A percentile compares a stretch with the other conserved stretches of the same genome.
These are phyloP conservation scores for Aspergillus biplanus DNA, from an alignment of 495 filamentous ascomycete genomes.

Conservation along the genomic window DNA sequence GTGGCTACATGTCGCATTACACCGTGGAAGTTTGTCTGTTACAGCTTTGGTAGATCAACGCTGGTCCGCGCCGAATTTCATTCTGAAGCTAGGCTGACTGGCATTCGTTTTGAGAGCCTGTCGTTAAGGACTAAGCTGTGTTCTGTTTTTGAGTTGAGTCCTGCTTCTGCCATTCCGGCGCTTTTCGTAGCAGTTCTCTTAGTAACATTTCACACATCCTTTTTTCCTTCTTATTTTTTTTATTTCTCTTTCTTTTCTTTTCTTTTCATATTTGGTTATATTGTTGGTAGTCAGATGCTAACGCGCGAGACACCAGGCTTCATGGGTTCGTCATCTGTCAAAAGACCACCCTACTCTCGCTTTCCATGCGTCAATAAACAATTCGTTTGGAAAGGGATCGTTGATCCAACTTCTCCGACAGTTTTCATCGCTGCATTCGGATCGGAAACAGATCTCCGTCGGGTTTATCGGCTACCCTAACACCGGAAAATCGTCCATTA, in stretches of 20 bases:
- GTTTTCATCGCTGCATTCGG: conserved; percentile 87
- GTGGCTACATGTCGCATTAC: conserved; percentile 46
- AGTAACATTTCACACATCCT: conserved; percentile 97
- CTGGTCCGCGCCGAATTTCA: conserved; percentile 68
- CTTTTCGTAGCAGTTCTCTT: conserved; percentile 79
- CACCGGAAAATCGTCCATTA: conserved; percentile 88
- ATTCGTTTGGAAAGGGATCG: conserved; percentile 86
- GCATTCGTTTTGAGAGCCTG: conserved; percentile 78
- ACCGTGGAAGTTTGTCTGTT: conserved; percentile 88
- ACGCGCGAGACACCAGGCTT: conserved; percentile 62
- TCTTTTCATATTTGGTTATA: conserved; percentile 11
- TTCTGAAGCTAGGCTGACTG: conserved; percentile 67
- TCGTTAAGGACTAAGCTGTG: conserved; percentile 62
- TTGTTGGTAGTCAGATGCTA: conserved; percentile 40
- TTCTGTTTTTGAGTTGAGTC: conserved; percentile 90
- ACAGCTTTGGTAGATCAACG: conserved; percentile 95
- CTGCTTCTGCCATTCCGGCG: conserved; percentile 52
- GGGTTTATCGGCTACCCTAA: conserved; percentile 89
- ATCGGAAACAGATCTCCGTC: conserved; percentile 89
- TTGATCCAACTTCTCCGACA: conserved; percentile 82
- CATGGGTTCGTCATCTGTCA: conserved; percentile 79
- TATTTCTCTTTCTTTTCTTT: conserved; percentile 19
- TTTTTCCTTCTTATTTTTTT: conserved; percentile 13
- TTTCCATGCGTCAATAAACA: conserved; percentile 90
- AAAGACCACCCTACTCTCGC: conserved; percentile 91